phyloP scores from a whole-genome alignment of 768 basidiomycete species.

The Suillus variegatus region DNA sequence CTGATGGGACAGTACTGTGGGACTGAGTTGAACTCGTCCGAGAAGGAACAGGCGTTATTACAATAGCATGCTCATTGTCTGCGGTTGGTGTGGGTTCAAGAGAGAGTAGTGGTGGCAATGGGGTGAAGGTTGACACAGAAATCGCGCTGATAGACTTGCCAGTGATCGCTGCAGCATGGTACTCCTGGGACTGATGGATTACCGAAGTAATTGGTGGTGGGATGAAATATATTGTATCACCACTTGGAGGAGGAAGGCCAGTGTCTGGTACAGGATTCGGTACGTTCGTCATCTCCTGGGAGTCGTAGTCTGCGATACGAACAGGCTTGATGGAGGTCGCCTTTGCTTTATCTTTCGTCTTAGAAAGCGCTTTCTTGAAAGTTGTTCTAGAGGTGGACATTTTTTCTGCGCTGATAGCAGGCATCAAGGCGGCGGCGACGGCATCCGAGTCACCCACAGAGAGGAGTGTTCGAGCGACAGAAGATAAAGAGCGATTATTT shows the following conservation, averaged over 20 bases:
- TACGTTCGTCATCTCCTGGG: slow-evolving; percentile 29
- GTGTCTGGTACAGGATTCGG: slow-evolving; percentile 34
- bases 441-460: slow-evolving; percentile 26
- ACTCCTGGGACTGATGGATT: slow-evolving; percentile 11
- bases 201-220: slow-evolving; percentile 23
- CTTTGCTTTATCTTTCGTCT: neutral
- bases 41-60: slow-evolving; percentile 14
- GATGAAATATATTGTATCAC: slow-evolving; percentile 10
- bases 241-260: slow-evolving; percentile 29
- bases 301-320: slow-evolving; percentile 22
- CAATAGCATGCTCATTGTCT: neutral
- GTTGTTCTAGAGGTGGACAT: neutral
- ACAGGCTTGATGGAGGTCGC: neutral
- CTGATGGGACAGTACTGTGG: slow-evolving; percentile 7
- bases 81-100: neutral
- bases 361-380: neutral
- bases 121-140: slow-evolving; percentile 24
- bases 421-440: slow-evolving; percentile 12
- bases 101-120: slow-evolving; percentile 25
- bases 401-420: neutral
- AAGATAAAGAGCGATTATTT: neutral
- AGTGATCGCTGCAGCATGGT: slow-evolving; percentile 14
- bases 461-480: slow-evolving; percentile 10
- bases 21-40: slow-evolving; percentile 10
- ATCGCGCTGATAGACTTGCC: neutral